Conservation (phyloP, 306 rosid species). For the Medicago ruthenica region DNA sequence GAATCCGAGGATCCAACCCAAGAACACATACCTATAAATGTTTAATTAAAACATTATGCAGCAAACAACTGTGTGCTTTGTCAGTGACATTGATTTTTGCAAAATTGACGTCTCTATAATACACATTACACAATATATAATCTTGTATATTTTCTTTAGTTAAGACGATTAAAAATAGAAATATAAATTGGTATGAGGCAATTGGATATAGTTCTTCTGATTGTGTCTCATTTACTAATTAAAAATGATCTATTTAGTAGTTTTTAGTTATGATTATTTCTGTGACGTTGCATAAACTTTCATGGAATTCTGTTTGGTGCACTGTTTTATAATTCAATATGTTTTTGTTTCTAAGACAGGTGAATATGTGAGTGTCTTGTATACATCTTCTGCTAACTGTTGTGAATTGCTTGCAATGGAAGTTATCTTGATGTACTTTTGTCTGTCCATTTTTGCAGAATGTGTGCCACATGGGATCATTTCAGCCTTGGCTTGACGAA, state of each 20-base stretch:
- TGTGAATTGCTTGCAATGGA: not conserved
- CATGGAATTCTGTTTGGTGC: not conserved
- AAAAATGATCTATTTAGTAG: not conserved
- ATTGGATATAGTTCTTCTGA: too few species aligned
- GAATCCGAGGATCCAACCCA: not conserved
- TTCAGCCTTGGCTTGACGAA: slow-evolving; percentile 72
- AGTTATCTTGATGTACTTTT: not conserved
- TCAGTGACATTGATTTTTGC: not conserved
- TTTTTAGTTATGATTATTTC: not conserved
- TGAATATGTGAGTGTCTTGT: not conserved
- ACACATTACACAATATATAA: not conserved
- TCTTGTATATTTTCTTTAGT: too few species aligned
- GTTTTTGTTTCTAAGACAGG: too few species aligned
- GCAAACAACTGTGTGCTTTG: not conserved
- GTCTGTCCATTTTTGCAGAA: slow-evolving; percentile 51
- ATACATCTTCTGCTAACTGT: not conserved
- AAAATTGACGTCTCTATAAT: not conserved
- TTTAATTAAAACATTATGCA: not conserved
- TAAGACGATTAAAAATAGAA: too few species aligned
- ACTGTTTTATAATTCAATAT: slow-evolving; percentile 13
- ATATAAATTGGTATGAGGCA: not conserved
- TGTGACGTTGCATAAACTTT: not conserved
- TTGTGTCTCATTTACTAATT: too few species aligned
- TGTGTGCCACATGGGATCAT: slow-evolving; percentile 47
- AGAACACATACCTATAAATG: not conserved